Conservation (phyloP, 2,329 filamentous ascomycete genomes). For the Botrytis aclada region DNA sequence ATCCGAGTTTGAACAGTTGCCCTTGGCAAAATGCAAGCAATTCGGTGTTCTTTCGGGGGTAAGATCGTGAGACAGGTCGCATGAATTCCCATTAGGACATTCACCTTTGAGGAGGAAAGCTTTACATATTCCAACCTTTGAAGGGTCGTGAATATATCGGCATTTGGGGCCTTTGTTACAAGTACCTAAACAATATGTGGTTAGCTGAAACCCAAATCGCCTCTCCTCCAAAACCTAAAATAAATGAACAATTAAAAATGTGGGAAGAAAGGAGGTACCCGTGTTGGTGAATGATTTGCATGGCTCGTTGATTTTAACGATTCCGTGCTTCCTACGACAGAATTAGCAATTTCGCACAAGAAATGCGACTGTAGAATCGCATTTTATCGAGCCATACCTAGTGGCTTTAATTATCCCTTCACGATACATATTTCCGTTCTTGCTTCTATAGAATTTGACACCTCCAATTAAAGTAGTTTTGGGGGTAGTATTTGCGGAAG, state of each 20-base stretch:
- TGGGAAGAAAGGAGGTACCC: constrained; percentile 50
- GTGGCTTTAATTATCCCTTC: constrained; percentile 71
- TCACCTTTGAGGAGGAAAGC: constrained; percentile 75
- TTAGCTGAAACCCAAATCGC: constrained; percentile 35
- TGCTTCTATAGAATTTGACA: constrained; percentile 80
- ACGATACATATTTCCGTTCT: constrained; percentile 81
- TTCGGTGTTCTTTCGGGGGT: constrained; percentile 79
- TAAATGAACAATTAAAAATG: constrained; percentile 33
- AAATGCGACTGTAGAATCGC: constrained; percentile 10
- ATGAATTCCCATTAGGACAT: constrained; percentile 74
- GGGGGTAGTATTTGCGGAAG: constrained; percentile 65
- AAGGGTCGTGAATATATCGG: constrained; percentile 76
- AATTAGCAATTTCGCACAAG: constrained; percentile 37
- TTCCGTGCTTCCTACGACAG: constrained; percentile 40
- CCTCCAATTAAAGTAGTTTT: constrained; percentile 71
- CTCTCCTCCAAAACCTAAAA: constrained; percentile 27
- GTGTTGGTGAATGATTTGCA: constrained; percentile 71
- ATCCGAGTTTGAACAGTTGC: constrained; percentile 80
- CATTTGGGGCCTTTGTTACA: constrained; percentile 81
- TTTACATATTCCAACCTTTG: constrained; percentile 88
- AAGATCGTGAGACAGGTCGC: constrained; percentile 87
- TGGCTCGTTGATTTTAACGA: constrained; percentile 64
- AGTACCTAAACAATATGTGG: constrained; percentile 58
- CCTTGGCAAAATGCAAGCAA: constrained; percentile 86
- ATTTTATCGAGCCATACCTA: constrained; percentile 55